Percentiles rank a stretch among this genome's conserved stretches.
These are phyloP conservation scores for Coniochaeta ligniaria DNA, from an alignment of 2,329 filamentous ascomycete genomes.

Conservation along the genomic window DNA sequence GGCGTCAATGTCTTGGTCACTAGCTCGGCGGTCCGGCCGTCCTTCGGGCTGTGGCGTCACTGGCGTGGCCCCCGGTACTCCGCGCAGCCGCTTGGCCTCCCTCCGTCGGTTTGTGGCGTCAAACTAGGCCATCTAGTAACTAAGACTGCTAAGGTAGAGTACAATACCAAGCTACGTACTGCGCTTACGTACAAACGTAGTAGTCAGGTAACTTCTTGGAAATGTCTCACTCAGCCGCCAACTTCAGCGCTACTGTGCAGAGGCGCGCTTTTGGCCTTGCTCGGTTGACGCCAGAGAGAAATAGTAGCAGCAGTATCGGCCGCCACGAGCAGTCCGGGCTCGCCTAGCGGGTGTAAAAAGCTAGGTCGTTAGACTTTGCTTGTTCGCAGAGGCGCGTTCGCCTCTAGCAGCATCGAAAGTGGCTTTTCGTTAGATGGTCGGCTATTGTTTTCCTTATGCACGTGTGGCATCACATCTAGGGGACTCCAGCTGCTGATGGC, in stretches of 20 bases:
- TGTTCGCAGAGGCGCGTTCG: background rate
- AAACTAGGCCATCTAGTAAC: background rate
- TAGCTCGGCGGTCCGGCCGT: background rate
- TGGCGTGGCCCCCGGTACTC: too few relatives aligned
- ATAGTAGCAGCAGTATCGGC: background rate
- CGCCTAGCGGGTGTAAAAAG: too few relatives aligned
- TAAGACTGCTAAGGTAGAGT: too few relatives aligned
- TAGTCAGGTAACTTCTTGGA: background rate
- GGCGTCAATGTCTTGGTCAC: background rate
- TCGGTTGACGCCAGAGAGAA: background rate
- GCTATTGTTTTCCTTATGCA: background rate
- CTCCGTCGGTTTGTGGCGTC: background rate
- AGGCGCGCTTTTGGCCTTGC: background rate
- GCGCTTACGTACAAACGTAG: too few relatives aligned
- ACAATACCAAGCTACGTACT: too few relatives aligned
- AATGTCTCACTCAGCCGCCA: background rate
- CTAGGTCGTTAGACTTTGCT: background rate
- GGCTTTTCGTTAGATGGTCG: too few relatives aligned
- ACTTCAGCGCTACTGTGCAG: background rate
- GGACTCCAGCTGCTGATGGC: too few relatives aligned
- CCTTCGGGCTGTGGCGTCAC: background rate
- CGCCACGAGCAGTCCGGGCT: too few relatives aligned
- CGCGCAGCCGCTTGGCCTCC: background rate
- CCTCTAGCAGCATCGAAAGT: background rate
- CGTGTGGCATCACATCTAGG: background rate